Evolutionary conservation across 2,329 filamentous ascomycete genomes (phyloP), one percentile per base, ranked within the genome.

Genomic region (Claviceps sp.): DNA sequence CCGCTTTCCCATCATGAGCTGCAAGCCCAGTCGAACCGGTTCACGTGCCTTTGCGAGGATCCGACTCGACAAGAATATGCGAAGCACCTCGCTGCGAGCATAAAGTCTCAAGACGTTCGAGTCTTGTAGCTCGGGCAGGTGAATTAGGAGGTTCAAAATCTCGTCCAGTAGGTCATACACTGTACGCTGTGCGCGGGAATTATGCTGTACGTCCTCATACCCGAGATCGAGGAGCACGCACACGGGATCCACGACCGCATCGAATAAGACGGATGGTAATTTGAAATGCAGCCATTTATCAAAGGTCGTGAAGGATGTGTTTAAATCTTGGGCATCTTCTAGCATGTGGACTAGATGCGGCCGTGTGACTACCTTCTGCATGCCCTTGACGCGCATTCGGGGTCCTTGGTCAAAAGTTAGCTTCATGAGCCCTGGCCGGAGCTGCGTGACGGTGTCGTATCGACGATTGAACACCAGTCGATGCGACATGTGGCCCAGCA

Each of bases 231-330:
- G 76, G 8, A 95, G 71, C 1, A 87, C 84, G 4, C 88, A 90
- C 5, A 96, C 72, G 0, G 91, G 84, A 57, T 95, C 90, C 51
- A 94, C 79, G 30, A 93, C 75, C 47, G 82, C 79, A 55, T 84
- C 83, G 58, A 90, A 79, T 2, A 87, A 81, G 40, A 96, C 73
- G 47, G 83, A 84, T 47, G 91, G 85, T 3, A 97, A 76, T 66
- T 95, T 93, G 59, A 79, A 73, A 55, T 79, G 76, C 7, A 93
- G 69, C 56, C 93, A 81, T 5, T 61, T 52, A 46, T 68, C 65
- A 50, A 62, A 67, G 13, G 54, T 47, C 16, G 55, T 59, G 3
- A 60, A 46, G 14, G 53, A 56, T 14, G 58, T 56, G 9, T 57
- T 53, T 5, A 68, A 58, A 13, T 59, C 51, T 16, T 56, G 55